Conservation (phyloP, 2,329 filamentous ascomycete species). For the Pseudogymnoascus sp. region DNA sequence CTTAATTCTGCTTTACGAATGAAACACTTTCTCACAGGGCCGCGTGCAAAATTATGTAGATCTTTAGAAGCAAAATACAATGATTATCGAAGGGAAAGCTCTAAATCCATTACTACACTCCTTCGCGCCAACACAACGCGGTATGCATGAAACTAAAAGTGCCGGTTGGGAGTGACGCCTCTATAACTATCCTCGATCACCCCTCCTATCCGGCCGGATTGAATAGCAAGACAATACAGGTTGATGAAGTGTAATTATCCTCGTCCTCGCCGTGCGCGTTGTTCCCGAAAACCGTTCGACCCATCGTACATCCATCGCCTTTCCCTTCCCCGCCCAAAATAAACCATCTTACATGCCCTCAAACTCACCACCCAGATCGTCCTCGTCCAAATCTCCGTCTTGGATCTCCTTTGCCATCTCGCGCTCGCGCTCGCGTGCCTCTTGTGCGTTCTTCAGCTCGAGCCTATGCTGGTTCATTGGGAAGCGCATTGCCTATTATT, state of each 20-base stretch:
- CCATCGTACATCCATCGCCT: conserved; percentile 10
- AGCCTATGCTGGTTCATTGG: conserved; percentile 98
- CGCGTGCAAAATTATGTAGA: background rate
- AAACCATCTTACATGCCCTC: conserved; percentile 70
- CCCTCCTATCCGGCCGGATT: conserved; percentile 6
- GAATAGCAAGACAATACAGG: conserved; percentile 9
- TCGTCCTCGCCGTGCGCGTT: conserved; percentile 1
- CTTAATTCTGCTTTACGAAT: no score
- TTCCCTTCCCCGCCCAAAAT: background rate
- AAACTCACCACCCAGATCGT: conserved; percentile 92
- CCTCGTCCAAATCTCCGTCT: conserved; percentile 93
- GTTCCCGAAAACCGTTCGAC: conserved; percentile 8
- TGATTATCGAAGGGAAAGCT: conserved; percentile 8
- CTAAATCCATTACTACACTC: conserved; percentile 7
- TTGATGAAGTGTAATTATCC: conserved; percentile 9
- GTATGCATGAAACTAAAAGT: conserved; percentile 8
- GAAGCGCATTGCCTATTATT: conserved; percentile 82
- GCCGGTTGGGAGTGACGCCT: conserved; percentile 5
- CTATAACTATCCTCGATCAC: conserved; percentile 4
- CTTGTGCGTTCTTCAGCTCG: conserved; percentile 96
- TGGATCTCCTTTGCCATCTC: conserved; percentile 99
- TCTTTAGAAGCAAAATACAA: background rate
- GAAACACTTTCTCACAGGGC: background rate
- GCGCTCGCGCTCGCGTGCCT: conserved; percentile 91
- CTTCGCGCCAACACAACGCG: conserved; percentile 3